Base-by-base conservation (phyloP, 495 filamentous ascomycete genomes). In the Cenococcum geophilum region DNA sequence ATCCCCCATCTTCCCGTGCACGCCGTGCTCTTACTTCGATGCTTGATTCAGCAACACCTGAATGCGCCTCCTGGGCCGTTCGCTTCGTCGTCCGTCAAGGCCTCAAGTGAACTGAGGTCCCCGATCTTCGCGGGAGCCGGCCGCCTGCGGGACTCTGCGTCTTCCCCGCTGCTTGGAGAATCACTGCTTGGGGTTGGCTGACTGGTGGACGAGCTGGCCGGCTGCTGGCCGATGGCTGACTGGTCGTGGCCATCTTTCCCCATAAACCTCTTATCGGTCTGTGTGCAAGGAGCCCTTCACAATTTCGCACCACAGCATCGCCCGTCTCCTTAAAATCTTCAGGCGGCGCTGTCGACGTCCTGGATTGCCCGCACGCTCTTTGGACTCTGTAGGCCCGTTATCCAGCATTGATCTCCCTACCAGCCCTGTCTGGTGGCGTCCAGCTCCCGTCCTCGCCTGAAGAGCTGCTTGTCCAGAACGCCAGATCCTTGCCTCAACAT, bases 381-480 rank as follows among this genome's bases (percentile, higher is more conserved):
- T 32, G 27, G 27, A 6, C 27, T 32, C 27, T 32, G 27, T 6
- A 32, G 6, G 27, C 27, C 27, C 6, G 27, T 32, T 6, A 6
- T 32, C 27, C 27, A 32, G 3, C 27, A 6, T 32, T 32, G 27
- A 32, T 32, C 27, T 45, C 11, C 40, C 40, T 14, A 18, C 40
- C 40, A 45, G 40, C 40, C 40, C 27, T 32, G 27, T 32, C 27
- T 32, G 27, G 27, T 32, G 27, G 27, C 27, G 27, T 6, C 27
- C 27, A 32, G 27, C 27, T 32, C 27, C 27, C 27, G 27, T 32
- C 27, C 6, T 32, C 27, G 27, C 27, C 27, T 32, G 27, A 32
- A 32, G 27, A 32, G 6, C 27, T 32, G 18, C 49, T 52, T 23
- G 21, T 52, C 49, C 49, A 52, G 49, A 52, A 52, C 49, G 16